These are phyloP conservation scores for Argentina anserina DNA, from an alignment of 306 rosid species.

Conservation along the genomic window DNA sequence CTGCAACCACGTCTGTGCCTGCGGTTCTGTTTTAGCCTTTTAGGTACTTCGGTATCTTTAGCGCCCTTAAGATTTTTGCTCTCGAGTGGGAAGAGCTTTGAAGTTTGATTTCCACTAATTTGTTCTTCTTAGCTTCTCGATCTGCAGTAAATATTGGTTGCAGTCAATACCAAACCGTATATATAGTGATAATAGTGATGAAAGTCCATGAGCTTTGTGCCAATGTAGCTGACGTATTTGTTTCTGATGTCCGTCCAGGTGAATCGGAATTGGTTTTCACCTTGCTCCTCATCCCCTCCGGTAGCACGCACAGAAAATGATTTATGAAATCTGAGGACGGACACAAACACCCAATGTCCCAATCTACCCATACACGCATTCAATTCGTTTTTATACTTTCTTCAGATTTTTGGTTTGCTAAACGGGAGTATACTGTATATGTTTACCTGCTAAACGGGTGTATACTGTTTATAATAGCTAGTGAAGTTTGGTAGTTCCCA, in stretches of 20 bases:
- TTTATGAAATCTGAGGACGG: slow-evolving; percentile 43
- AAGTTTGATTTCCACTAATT: slow-evolving; percentile 29
- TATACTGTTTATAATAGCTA: too few species aligned
- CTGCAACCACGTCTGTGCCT: slow-evolving; percentile 21
- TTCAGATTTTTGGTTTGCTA: not conserved
- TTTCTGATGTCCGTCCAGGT: not conserved
- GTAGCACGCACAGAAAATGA: slow-evolving; percentile 35
- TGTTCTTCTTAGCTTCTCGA: not conserved
- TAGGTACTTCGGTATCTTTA: slow-evolving; percentile 16
- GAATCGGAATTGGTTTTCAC: not conserved
- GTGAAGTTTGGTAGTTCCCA: slow-evolving; percentile 50
- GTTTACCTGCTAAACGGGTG: slow-evolving; percentile 15
- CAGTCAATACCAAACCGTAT: not conserved
- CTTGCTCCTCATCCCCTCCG: not conserved
- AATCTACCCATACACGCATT: not conserved
- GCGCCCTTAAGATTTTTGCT: slow-evolving; percentile 26
- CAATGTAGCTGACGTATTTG: not conserved
- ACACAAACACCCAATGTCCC: slow-evolving; percentile 16
- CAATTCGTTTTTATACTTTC: too few species aligned
- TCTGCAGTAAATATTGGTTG: not conserved
- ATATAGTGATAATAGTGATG: slow-evolving; percentile 2
- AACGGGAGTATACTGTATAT: too few species aligned
- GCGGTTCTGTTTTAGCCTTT: slow-evolving; percentile 11
- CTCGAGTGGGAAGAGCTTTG: slow-evolving; percentile 53
- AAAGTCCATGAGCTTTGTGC: slow-evolving; percentile 13